Conservation (phyloP, 1,284 basidiomycete genomes). For the Waitea zeae region DNA sequence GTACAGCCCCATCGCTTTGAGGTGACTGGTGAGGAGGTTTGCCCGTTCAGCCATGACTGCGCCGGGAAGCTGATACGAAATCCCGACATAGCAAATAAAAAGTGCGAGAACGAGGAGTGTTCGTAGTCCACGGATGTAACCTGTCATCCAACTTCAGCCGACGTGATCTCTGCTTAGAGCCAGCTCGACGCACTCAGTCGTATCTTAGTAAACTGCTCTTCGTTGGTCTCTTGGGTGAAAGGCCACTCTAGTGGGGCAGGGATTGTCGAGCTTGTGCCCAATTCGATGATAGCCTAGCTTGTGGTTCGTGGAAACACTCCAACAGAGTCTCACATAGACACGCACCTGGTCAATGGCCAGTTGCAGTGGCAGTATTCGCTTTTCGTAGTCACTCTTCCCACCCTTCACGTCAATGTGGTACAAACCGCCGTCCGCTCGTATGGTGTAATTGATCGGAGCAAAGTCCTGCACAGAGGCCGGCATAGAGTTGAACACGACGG, state of each 20-base stretch:
- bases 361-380: slow-evolving; percentile 52
- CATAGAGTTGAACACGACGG: slow-evolving; percentile 44
- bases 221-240: slow-evolving; percentile 49
- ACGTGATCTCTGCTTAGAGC: background rate
- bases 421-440: slow-evolving; percentile 50
- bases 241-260: slow-evolving; percentile 53
- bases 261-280: slow-evolving; percentile 33
- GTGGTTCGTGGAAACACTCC: slow-evolving; percentile 1
- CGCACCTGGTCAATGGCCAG: slow-evolving; percentile 58
- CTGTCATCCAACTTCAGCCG: slow-evolving; percentile 16
- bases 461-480: slow-evolving; percentile 16
- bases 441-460: slow-evolving; percentile 39
- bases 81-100: slow-evolving; percentile 52
- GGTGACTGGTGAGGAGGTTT: slow-evolving; percentile 38
- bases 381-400: slow-evolving; percentile 55
- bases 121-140: slow-evolving; percentile 41
- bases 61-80: slow-evolving; percentile 58
- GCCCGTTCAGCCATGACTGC: slow-evolving; percentile 46
- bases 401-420: slow-evolving; percentile 43
- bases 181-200: slow-evolving; percentile 30
- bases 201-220: slow-evolving; percentile 32
- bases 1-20: slow-evolving; percentile 58
- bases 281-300: slow-evolving; percentile 45
- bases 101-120: slow-evolving; percentile 46
- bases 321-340: slow-evolving; percentile 4